Base-by-base conservation (phyloP, 345 rosid species). In the Mercurialis annua region DNA sequence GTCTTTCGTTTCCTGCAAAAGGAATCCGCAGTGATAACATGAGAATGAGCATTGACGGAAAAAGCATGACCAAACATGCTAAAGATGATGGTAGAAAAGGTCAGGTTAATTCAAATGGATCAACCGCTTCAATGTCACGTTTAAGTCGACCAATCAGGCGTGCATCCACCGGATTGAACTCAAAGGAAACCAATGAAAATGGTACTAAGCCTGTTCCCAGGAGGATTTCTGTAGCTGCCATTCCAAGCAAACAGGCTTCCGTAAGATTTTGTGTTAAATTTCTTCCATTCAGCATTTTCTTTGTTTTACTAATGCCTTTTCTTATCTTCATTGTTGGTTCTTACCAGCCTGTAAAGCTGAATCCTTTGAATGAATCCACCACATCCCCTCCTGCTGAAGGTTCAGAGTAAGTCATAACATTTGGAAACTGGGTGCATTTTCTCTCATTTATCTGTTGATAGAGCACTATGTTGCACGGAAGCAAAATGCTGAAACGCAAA, bases 1-100 rank as follows among this genome's bases (percentile, higher is more conserved):
- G 86, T 64, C 73, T 78, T 75, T 88, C 94, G 46, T 89, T 89
- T 78, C 88, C 94, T 4, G 78, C 81, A 57, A 84, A 63, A 76
- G 89, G 80, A 59, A 68, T 62, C 71, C 75, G 52, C 33, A 59
- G 64, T 61, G 83, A 82, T 73, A 82, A 78, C 36, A 61, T 73
- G 70, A 79, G 72, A 81, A 87, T 82, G 83, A 93, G 88, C 76
- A 69, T 82, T 31, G 83, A 84, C 64, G 89, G 75, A 59, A 87
- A 81, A 67, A 48, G 71, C 20, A 64, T 48, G 64, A 54, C 29
- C 59, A 93, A 85, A 76, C 82, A 73, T 78, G 65, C 70, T 67
- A 70, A 38, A 40, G 70, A 62, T 38, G 70, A 72, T 38, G 73
- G 61, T 52, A 38, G 62, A 46, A 81, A 74, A 69, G 36, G 47